Percentiles rank a stretch among this genome's conserved stretches.
These are phyloP conservation scores for Globisporangium alternatum DNA, from an alignment of 352 stramenopile genomes.

Conservation along the genomic window DNA sequence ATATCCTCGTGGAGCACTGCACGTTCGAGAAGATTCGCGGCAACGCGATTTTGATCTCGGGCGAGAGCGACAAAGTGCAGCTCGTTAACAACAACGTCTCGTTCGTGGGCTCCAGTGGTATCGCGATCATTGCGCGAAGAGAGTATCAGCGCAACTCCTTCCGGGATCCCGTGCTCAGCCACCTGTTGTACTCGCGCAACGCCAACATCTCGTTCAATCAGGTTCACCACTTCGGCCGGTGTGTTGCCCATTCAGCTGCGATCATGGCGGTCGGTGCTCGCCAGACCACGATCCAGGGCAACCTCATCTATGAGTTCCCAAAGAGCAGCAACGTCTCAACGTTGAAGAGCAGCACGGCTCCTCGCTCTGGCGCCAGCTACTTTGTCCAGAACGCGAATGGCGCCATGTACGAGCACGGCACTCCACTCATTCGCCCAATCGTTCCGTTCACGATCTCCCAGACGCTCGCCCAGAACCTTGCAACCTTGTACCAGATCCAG, in stretches of 20 bases:
- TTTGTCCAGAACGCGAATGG: slow-evolving; percentile 45
- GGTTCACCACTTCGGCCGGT: slow-evolving; percentile 61
- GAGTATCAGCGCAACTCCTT: slow-evolving; percentile 38
- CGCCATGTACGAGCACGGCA: slow-evolving; percentile 22
- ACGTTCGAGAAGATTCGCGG: slow-evolving; percentile 68
- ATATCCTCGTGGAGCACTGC: slow-evolving; percentile 51
- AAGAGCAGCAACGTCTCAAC: slow-evolving; percentile 1
- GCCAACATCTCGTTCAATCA: slow-evolving; percentile 74
- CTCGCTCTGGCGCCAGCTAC: slow-evolving; percentile 24
- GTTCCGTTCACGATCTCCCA: slow-evolving; percentile 17
- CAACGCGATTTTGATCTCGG: slow-evolving; percentile 69
- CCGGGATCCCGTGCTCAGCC: slow-evolving; percentile 25
- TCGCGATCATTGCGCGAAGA: slow-evolving; percentile 40
- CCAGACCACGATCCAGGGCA: slow-evolving; percentile 47
- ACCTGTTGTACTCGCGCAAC: slow-evolving; percentile 37
- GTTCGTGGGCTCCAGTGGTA: slow-evolving; percentile 49
- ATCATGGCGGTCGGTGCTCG: slow-evolving; percentile 51
- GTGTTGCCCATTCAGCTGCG: slow-evolving; percentile 45
- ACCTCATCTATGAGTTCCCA: slow-evolving; percentile 58
- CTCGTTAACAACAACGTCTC: slow-evolving; percentile 74
- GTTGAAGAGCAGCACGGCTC: background rate
- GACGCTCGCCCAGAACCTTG: slow-evolving; percentile 31
- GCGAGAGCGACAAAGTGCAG: slow-evolving; percentile 43
- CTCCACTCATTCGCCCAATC: slow-evolving; percentile 33
- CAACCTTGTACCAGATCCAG: slow-evolving; percentile 32